phyloP scores from a whole-genome alignment of 768 basidiomycete genomes.

The Macrolepiota albuminosa region DNA sequence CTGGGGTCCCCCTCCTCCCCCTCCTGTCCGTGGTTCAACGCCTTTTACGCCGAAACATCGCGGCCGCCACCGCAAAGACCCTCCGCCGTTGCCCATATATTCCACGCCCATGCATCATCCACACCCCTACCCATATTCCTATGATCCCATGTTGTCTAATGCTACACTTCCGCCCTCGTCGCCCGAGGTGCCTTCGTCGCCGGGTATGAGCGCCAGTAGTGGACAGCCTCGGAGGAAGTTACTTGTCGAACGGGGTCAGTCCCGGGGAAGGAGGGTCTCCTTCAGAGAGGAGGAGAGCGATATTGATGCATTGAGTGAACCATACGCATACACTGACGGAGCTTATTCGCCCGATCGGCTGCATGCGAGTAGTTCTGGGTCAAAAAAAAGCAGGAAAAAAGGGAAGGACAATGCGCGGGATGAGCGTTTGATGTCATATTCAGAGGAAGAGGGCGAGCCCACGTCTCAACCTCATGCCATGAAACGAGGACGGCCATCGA shows the following conservation, averaged over 20 bases:
- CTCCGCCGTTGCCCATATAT: conserved; percentile 19
- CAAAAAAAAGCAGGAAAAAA: not conserved
- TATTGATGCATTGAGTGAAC: conserved; percentile 11
- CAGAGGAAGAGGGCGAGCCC: not conserved
- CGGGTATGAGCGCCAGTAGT: conserved; percentile 22
- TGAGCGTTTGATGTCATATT: not conserved
- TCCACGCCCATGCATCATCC: conserved; percentile 34
- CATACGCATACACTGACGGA: not conserved
- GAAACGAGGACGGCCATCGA: not conserved
- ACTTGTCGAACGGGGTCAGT: conserved; percentile 44
- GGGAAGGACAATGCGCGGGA: not conserved
- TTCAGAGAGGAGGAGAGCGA: conserved; percentile 36
- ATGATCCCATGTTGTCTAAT: conserved; percentile 40
- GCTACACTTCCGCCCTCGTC: conserved; percentile 52
- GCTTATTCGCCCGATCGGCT: not conserved
- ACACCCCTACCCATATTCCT: conserved; percentile 33
- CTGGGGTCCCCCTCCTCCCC: conserved; percentile 22
- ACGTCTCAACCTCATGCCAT: not conserved
- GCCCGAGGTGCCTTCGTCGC: conserved; percentile 34
- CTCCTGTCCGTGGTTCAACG: conserved; percentile 13
- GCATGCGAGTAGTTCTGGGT: not conserved
- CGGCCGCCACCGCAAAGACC: conserved; percentile 18
- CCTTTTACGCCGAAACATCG: conserved; percentile 27
- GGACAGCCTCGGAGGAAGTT: conserved; percentile 24
- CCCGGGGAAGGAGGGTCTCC: conserved; percentile 52